phyloP scores from a whole-genome alignment of 108 stramenopile genomes.

The Nannochloropsis oceanica region DNA sequence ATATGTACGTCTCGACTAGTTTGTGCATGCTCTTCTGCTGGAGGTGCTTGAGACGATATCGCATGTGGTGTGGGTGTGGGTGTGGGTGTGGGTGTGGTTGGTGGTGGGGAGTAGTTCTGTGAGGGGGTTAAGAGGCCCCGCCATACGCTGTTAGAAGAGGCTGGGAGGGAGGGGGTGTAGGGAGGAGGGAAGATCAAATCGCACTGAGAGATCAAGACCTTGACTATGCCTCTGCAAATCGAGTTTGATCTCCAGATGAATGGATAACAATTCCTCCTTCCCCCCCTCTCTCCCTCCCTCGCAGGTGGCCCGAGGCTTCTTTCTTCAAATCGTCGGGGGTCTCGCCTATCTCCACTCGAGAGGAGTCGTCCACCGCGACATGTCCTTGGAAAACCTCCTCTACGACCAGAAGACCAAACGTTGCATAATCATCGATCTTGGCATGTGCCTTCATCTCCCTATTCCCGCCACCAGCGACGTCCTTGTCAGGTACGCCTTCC shows the following conservation, averaged over 20 bases:
- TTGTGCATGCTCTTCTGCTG: too few species aligned
- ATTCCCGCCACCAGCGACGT: not conserved
- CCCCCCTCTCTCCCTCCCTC: not conserved
- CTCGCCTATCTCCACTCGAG: constrained; percentile 60
- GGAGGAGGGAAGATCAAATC: not conserved
- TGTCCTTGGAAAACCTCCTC: constrained; percentile 12
- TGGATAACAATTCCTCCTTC: not conserved
- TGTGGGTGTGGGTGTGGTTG: too few species aligned
- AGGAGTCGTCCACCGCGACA: constrained; percentile 44
- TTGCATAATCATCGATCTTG: constrained; percentile 9
- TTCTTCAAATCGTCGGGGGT: constrained; percentile 67
- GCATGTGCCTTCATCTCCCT: not conserved
- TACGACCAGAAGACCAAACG: not conserved
- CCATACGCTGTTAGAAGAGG: constrained; percentile 45
- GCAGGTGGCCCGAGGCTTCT: constrained; percentile 63
- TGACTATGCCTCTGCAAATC: not conserved
- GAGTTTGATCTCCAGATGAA: not conserved
- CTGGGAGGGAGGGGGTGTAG: not conserved
- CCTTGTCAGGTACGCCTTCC: not conserved
- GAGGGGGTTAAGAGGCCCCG: constrained; percentile 41
- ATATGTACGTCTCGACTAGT: too few species aligned
- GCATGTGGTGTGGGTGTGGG: too few species aligned
- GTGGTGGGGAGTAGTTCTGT: constrained; percentile 70
- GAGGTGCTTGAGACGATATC: too few species aligned
- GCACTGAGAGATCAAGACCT: not conserved